A percentile compares a stretch with the other conserved stretches of the same genome.
These are phyloP conservation scores for Smallanthus sonchifolius DNA, from an alignment of 129 eudicot species.

Conservation along the genomic window DNA sequence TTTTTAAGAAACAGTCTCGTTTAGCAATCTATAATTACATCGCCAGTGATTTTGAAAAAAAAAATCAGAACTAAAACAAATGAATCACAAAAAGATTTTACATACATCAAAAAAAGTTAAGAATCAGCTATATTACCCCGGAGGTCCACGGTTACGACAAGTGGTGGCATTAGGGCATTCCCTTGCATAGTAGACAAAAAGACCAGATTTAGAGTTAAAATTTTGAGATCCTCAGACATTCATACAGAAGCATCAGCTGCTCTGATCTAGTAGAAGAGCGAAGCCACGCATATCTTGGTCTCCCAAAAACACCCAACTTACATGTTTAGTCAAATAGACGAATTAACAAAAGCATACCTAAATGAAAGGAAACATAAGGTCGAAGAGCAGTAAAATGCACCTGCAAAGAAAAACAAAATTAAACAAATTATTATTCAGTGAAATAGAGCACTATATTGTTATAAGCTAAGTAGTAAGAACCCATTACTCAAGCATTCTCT, in stretches of 20 bases:
- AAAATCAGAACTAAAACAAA: not conserved
- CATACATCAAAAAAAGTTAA: not conserved
- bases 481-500: constrained; percentile 69
- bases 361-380: too few relatives aligned
- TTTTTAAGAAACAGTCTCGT: not conserved
- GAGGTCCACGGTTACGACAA: constrained; percentile 93
- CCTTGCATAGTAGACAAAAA: constrained; percentile 48
- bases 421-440: too few relatives aligned
- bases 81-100: not conserved
- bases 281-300: constrained; percentile 11
- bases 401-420: too few relatives aligned
- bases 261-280: constrained; percentile 11
- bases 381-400: too few relatives aligned
- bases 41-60: not conserved
- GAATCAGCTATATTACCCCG: constrained; percentile 56
- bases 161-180: constrained; percentile 93
- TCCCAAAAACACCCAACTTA: constrained; percentile 27
- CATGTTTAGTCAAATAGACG: constrained; percentile 12
- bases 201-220: constrained; percentile 1
- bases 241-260: constrained; percentile 12
- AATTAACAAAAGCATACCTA: constrained; percentile 31
- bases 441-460: too few relatives aligned
- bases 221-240: not conserved
- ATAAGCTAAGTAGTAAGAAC: too few relatives aligned
- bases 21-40: not conserved